Percentiles rank a stretch among this genome's conserved stretches.
phyloP scores from a whole-genome alignment of 495 filamentous ascomycete genomes.

The Podospora pseudopauciseta region DNA sequence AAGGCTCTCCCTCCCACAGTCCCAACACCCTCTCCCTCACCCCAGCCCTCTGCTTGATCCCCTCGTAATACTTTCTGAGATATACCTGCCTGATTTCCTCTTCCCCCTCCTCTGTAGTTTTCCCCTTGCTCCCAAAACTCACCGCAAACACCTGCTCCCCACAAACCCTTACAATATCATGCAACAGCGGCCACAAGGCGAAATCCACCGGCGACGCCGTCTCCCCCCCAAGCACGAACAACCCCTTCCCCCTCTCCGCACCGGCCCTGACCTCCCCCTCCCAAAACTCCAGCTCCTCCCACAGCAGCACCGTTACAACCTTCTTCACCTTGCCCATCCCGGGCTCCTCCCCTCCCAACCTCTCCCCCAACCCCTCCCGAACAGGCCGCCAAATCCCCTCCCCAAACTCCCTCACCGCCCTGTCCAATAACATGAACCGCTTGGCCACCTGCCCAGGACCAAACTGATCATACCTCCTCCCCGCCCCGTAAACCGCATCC shows the following conservation, averaged over 20 bases:
- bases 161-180: neutral
- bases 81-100: slow-evolving; percentile 6
- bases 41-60: slow-evolving; percentile 48
- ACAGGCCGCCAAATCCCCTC: slow-evolving; percentile 5
- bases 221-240: slow-evolving; percentile 50
- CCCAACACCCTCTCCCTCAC: slow-evolving; percentile 43
- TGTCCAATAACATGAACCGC: slow-evolving; percentile 37
- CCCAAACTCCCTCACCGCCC: slow-evolving; percentile 38
- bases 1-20: neutral
- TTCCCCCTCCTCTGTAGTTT: neutral
- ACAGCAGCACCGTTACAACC: neutral
- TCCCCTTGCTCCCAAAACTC: neutral
- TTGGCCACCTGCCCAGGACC: slow-evolving; percentile 33
- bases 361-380: slow-evolving; percentile 28
- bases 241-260: neutral
- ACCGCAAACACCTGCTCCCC: neutral
- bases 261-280: slow-evolving; percentile 32
- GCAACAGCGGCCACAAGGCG: neutral
- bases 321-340: neutral
- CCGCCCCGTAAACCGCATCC: slow-evolving; percentile 44
- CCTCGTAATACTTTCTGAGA: slow-evolving; percentile 52
- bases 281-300: slow-evolving; percentile 25
- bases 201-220: slow-evolving; percentile 35
- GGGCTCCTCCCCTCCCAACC: slow-evolving; percentile 16
- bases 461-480: slow-evolving; percentile 29